phyloP scores from a whole-genome alignment of 1,139 yeast species.

The Saccharomycopsis phalli region DNA sequence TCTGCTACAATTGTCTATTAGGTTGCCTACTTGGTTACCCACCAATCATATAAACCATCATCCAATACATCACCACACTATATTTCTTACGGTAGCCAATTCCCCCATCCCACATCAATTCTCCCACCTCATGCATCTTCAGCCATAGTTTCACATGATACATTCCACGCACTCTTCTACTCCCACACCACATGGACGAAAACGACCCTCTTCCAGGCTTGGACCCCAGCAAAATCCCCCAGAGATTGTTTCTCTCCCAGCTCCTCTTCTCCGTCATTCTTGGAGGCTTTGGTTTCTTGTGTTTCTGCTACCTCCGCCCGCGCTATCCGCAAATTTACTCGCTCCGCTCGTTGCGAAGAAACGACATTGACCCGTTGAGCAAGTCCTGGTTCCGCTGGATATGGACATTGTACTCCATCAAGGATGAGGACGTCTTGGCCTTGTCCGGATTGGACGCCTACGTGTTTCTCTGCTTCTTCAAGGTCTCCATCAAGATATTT shows the following conservation, averaged over 20 bases:
- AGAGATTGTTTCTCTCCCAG: slow-evolving; percentile 19
- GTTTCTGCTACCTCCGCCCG: slow-evolving; percentile 36
- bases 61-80: too few species aligned
- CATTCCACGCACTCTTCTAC: neutral
- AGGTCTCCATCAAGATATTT: slow-evolving; percentile 57
- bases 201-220: slow-evolving; percentile 19
- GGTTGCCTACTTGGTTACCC: too few species aligned
- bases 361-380: slow-evolving; percentile 34
- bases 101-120: too few species aligned
- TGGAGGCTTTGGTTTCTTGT: slow-evolving; percentile 28
- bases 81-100: too few species aligned
- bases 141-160: too few species aligned
- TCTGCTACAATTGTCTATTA: too few species aligned
- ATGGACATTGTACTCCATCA: slow-evolving; percentile 49
- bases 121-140: too few species aligned
- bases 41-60: too few species aligned
- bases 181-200: neutral
- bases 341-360: slow-evolving; percentile 36
- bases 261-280: slow-evolving; percentile 15
- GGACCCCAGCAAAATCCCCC: slow-evolving; percentile 21
- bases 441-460: slow-evolving; percentile 93
- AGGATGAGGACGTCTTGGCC: slow-evolving; percentile 71
- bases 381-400: slow-evolving; percentile 73
- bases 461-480: slow-evolving; percentile 69
- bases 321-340: slow-evolving; percentile 47